Evolutionary conservation across 2,329 filamentous ascomycete genomes (phyloP), one percentile per base, ranked within the genome.

Genomic region (Amauroascus niger): DNA sequence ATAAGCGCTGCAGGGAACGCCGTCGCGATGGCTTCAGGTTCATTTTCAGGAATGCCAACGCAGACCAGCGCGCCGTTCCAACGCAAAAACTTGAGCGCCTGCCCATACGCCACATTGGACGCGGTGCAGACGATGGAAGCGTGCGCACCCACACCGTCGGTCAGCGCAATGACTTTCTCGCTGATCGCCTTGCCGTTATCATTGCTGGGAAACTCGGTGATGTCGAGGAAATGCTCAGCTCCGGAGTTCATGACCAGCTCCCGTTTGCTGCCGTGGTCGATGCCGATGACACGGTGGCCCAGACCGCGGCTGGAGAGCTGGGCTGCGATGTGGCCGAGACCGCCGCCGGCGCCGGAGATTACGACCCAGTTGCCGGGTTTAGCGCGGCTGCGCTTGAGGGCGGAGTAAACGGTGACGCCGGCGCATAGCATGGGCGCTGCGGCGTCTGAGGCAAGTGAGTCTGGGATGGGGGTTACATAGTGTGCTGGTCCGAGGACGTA

Each of bases 401-500:
- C 83, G 2, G 78, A 70, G 68, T 85, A 86, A n/a, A 80, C 78
- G 1, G 82, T 86, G 13, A 86, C 75, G 26, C 83, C 83, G 13
- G 81, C 82, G 66, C 82, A 86, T 50, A 85, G 75, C 71, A 86
- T 76, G 0, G 82, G 83, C 1, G 83, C 83, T 0, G 83, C 83
- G 22, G 74, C 73, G 49, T 78, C 81, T 8, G 78, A 81, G 40
- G 74, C 67, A 16, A 87, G 67, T 2, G 65, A 69, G 3, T 83
- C 81, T 1, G 83, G 83, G 59, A 87, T 85, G 1, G 81, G 81
- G 0, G 83, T 86, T 1, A 86, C 83, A 64, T 87, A 86, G 67
- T 78, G 77, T 2, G 82, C 82, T 8, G 81, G 80, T 0, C 76
- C 78, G 14, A 84, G 64, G 16, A 78, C 77, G 62, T 86, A 87